Evolutionary conservation across 2,329 filamentous ascomycete species (phyloP).

Genomic region (Epichloe gansuensis): DNA sequence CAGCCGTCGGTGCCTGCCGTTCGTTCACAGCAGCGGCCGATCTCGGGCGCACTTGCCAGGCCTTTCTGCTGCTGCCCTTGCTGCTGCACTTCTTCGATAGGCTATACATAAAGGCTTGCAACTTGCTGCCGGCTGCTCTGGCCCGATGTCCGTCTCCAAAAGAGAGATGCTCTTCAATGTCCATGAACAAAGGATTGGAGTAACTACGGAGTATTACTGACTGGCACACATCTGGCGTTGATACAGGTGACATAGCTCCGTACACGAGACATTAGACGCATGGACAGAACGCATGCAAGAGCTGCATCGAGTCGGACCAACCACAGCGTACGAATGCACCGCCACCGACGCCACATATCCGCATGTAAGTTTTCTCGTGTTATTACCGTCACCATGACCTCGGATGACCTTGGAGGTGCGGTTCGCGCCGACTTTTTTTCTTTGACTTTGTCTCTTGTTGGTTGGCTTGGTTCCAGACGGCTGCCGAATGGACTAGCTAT

Average conservation of each 20-base stretch:
- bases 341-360: not conserved
- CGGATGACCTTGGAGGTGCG: not conserved
- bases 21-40: not conserved
- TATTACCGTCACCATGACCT: not conserved
- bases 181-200: not conserved
- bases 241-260: not conserved
- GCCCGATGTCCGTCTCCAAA: not conserved
- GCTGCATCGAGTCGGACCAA: not conserved
- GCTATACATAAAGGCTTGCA: too few relatives aligned
- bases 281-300: not conserved
- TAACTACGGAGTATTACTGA: not conserved
- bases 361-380: not conserved
- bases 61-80: too few relatives aligned
- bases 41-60: conserved; percentile 1
- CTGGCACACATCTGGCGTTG: too few relatives aligned
- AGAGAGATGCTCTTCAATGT: not conserved
- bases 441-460: not conserved
- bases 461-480: not conserved
- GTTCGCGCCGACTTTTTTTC: too few relatives aligned
- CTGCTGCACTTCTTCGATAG: not conserved
- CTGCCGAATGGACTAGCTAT: not conserved
- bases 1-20: too few relatives aligned
- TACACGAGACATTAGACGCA: not conserved
- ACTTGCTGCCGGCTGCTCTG: not conserved
- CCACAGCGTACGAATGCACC: not conserved